Evolutionary conservation across 768 basidiomycete genomes (phyloP).

Genomic region (Cyclocybe cylindracea): DNA sequence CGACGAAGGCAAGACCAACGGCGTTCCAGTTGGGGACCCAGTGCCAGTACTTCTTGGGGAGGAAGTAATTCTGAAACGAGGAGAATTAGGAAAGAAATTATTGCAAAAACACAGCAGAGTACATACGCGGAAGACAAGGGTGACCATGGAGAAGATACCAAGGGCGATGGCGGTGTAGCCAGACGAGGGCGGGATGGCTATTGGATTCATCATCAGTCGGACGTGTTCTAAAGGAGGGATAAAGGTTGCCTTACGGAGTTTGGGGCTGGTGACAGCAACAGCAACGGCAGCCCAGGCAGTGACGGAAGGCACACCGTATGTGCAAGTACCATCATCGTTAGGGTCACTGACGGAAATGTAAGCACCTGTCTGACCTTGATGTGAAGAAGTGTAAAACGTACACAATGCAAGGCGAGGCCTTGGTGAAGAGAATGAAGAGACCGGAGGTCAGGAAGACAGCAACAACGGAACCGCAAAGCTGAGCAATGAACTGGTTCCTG

Average conservation of each 20-base stretch:
- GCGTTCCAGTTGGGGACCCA: slow-evolving; percentile 62
- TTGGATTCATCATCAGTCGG: not conserved
- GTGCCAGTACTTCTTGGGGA: slow-evolving; percentile 50
- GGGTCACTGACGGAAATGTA: slow-evolving; percentile 21
- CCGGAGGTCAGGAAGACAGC: slow-evolving; percentile 61
- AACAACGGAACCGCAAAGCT: slow-evolving; percentile 57
- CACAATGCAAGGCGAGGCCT: slow-evolving; percentile 63
- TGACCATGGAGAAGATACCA: slow-evolving; percentile 42
- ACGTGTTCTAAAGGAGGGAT: not conserved
- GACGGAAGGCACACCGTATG: slow-evolving; percentile 58
- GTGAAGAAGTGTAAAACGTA: slow-evolving; percentile 19
- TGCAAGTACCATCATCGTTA: slow-evolving; percentile 36
- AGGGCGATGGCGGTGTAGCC: slow-evolving; percentile 61
- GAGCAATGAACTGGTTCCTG: slow-evolving; percentile 61
- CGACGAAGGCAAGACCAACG: slow-evolving; percentile 54
- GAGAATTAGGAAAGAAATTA: not conserved
- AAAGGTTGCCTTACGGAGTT: slow-evolving; percentile 38
- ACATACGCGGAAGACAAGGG: slow-evolving; percentile 42
- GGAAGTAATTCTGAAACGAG: slow-evolving; percentile 32
- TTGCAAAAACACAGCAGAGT: not conserved
- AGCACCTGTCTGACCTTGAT: not conserved
- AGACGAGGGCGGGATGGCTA: slow-evolving; percentile 54
- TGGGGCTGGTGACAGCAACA: slow-evolving; percentile 47
- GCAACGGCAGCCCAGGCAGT: slow-evolving; percentile 60
- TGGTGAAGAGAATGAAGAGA: slow-evolving; percentile 63